Conservation (phyloP, 2,329 filamentous ascomycete species). For the Exophiala aquamarina region DNA sequence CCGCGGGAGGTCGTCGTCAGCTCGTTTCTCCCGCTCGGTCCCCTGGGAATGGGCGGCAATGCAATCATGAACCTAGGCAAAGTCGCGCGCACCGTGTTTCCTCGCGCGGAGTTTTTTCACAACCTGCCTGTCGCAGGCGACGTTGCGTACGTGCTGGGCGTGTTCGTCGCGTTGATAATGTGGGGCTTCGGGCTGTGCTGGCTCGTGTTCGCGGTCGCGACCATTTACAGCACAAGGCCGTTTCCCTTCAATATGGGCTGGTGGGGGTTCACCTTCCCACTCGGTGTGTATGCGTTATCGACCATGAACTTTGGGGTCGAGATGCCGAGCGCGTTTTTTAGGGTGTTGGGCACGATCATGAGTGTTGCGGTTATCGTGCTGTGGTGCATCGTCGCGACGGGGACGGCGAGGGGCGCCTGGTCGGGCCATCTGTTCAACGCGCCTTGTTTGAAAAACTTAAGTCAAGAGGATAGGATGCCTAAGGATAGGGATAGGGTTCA, state of each 20-base stretch:
- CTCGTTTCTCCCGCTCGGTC: conserved; percentile 67
- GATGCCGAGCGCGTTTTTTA: conserved; percentile 57
- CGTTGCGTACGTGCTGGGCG: conserved; percentile 37
- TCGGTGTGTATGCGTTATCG: conserved; percentile 56
- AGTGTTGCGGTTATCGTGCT: conserved; percentile 52
- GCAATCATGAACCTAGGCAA: conserved; percentile 54
- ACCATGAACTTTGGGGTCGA: conserved; percentile 47
- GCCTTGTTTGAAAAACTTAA: conserved; percentile 50
- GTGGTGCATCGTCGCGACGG: conserved; percentile 55
- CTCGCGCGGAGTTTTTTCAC: conserved; percentile 30
- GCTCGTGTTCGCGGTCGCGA: conserved; percentile 40
- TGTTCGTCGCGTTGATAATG: conserved; percentile 38
- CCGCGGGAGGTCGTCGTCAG: conserved; percentile 68
- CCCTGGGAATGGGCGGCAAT: conserved; percentile 66
- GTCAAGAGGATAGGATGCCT: conserved; percentile 16
- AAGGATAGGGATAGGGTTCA: background rate
- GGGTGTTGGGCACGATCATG: conserved; percentile 57
- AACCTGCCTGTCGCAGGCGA: conserved; percentile 31
- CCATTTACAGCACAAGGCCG: conserved; percentile 33
- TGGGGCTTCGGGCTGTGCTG: conserved; percentile 43
- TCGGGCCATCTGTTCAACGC: conserved; percentile 55
- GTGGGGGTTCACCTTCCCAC: conserved; percentile 62
- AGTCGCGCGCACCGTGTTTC: conserved; percentile 42
- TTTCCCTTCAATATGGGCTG: conserved; percentile 65
- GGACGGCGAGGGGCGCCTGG: conserved; percentile 50